Percentiles rank a stretch among this genome's conserved stretches.
Evolutionary conservation across 1,284 basidiomycete genomes (phyloP).

Genomic region (Trametes hirsuta): DNA sequence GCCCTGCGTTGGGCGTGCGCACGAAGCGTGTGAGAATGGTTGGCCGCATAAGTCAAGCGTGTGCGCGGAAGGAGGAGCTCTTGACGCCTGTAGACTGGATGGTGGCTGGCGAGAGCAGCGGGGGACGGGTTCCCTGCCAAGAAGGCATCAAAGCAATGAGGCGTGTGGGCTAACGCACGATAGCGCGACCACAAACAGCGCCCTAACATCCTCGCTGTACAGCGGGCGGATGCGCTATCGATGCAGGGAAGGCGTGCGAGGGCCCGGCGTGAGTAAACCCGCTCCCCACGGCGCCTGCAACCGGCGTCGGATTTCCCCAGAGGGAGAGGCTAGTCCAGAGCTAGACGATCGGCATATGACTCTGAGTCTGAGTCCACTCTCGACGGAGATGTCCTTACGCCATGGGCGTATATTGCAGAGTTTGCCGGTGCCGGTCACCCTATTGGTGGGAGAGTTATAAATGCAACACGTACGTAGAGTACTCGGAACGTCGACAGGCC

Average conservation of each 20-base stretch:
- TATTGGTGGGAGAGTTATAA: no score
- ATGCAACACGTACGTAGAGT: no score
- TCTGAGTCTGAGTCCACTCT: background rate
- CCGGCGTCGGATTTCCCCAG: background rate
- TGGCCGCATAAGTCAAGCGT: background rate
- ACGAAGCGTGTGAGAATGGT: background rate
- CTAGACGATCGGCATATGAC: background rate
- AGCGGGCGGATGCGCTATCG: background rate
- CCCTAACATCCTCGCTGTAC: background rate
- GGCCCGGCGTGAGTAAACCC: background rate
- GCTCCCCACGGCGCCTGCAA: background rate
- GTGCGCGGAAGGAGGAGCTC: background rate
- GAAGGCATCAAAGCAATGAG: background rate
- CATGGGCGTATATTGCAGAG: no score
- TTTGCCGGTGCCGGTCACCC: no score
- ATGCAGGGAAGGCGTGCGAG: background rate
- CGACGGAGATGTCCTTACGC: no score
- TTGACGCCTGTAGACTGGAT: background rate
- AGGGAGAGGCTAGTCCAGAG: background rate
- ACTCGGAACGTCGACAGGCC: no score
- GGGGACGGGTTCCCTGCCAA: background rate
- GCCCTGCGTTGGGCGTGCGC: background rate
- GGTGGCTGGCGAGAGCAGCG: background rate
- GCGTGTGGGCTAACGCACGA: constrained; percentile 3
- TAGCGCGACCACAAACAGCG: constrained; percentile 6